phyloP scores from a whole-genome alignment of 352 stramenopile genomes.

The Bremia lactucae region DNA sequence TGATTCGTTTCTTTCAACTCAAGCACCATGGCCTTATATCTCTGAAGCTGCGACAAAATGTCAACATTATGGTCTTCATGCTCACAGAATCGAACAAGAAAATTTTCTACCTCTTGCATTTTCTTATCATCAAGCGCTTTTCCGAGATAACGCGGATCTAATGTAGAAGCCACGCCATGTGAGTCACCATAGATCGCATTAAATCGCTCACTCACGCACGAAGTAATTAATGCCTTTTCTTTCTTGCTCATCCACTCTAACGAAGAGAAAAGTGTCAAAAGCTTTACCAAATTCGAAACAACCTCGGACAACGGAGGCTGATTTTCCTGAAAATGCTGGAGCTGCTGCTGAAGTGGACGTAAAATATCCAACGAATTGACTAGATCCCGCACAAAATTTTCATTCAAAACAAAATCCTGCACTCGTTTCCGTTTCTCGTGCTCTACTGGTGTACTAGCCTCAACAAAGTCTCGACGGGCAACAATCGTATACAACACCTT shows the following conservation, averaged over 20 bases:
- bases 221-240: conserved; percentile 57
- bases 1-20: conserved; percentile 46
- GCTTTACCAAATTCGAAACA: conserved; percentile 34
- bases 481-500: conserved; percentile 41
- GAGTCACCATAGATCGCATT: conserved; percentile 48
- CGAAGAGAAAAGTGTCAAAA: conserved; percentile 33
- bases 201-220: conserved; percentile 53
- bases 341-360: conserved; percentile 41
- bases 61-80: conserved; percentile 23
- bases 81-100: conserved; percentile 37
- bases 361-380: conserved; percentile 45
- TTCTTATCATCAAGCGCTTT: conserved; percentile 35
- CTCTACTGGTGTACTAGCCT: conserved; percentile 25
- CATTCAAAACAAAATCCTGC: conserved; percentile 56
- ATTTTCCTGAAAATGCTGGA: conserved; percentile 35
- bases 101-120: conserved; percentile 32
- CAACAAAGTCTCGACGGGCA: conserved; percentile 49
- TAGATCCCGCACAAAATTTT: conserved; percentile 49
- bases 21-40: conserved; percentile 35
- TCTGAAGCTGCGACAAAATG: conserved; percentile 36
- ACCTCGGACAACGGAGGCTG: conserved; percentile 41
- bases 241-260: conserved; percentile 66
- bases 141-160: conserved; percentile 49
- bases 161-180: conserved; percentile 46
- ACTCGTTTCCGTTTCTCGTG: conserved; percentile 39